Evolutionary conservation across 352 stramenopile genomes (phyloP), one percentile per base, ranked within the genome.

Genomic region (Phytophthora pluvialis): DNA sequence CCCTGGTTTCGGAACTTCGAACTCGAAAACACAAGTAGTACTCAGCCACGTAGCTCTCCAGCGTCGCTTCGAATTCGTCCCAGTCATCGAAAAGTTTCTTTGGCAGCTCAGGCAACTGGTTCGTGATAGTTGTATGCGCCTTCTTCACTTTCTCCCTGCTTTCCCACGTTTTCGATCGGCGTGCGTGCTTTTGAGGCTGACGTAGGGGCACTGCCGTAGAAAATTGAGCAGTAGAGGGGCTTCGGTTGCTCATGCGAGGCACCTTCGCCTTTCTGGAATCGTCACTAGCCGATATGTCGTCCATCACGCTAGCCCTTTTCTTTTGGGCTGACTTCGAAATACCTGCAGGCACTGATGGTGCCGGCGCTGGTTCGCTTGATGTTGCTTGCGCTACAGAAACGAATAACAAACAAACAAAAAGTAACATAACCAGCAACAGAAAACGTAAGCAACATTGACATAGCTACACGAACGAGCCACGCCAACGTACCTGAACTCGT

Each of bases 91-190:
- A 53, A 7, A 2, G 7, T 5, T 31, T 53, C 10, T 15, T 38
- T 4, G 46, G 46, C 10, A 53, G 16, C 29, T 21, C 28, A 16
- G 4, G 46, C 29, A 53, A 13, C 4, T 40, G 0, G 29, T 53
- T 53, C 3, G 5, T 18, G 46, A 53, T 28, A 2, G 28, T 3
- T 15, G 15, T 25, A 16, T 21, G 28, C 3, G 28, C 6, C 29
- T 28, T 53, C n/a, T 42, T 53, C 16, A 40, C 15, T 26, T 40
- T 40, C 29, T 40, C 46, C 5, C 15, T 6, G 15, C 10, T 35
- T 26, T 5, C 44, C 28, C 46, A 53, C 33, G 15, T 53, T 52
- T 42, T 53, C 13, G 46, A 29, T 35, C 29, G 46, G 8, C 46
- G 46, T 3, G 28, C 42, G 2, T 9, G 16, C 7, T 26, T 45